phyloP scores from a whole-genome alignment of 139 green algal genomes.

The Medakamo hakoo region DNA sequence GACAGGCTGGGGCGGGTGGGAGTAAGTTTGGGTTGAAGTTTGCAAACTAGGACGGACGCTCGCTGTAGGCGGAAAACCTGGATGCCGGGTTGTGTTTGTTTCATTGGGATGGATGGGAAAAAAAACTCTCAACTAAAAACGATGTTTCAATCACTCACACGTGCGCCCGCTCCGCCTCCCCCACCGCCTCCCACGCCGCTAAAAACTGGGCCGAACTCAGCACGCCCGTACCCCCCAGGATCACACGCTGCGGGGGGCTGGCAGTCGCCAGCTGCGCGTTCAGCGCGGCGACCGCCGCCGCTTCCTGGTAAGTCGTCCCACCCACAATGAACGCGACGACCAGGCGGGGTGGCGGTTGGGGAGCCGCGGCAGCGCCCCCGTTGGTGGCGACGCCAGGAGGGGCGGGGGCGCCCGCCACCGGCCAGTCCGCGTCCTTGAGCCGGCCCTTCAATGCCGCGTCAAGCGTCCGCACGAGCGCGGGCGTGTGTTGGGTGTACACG shows the following conservation, averaged over 20 bases:
- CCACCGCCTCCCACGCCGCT: slow-evolving; percentile 21
- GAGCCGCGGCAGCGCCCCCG: background rate
- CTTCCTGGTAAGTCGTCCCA: slow-evolving; percentile 92
- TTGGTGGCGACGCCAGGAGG: background rate
- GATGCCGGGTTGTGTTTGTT: background rate
- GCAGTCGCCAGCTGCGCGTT: slow-evolving; percentile 37
- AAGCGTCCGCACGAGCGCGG: slow-evolving; percentile 65
- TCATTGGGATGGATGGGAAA: background rate
- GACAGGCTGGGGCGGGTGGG: slow-evolving; percentile 36
- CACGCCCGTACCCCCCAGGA: slow-evolving; percentile 72
- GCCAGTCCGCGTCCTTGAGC: slow-evolving; percentile 61
- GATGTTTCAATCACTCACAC: background rate
- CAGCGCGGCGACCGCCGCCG: slow-evolving; percentile 50
- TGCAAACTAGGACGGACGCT: background rate
- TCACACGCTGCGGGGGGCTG: slow-evolving; percentile 24
- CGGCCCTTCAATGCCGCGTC: slow-evolving; percentile 38
- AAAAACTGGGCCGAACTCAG: slow-evolving; percentile 58
- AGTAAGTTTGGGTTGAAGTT: slow-evolving; percentile 50
- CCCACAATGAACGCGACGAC: slow-evolving; percentile 89
- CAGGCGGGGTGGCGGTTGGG: slow-evolving; percentile 31
- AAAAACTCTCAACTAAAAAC: background rate
- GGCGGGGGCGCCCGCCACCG: slow-evolving; percentile 17
- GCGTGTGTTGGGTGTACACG: slow-evolving; percentile 92
- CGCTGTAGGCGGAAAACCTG: background rate
- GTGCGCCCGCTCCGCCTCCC: slow-evolving; percentile 10